Conservation (phyloP, 352 stramenopile genomes). For the Phytophthora sp. region DNA sequence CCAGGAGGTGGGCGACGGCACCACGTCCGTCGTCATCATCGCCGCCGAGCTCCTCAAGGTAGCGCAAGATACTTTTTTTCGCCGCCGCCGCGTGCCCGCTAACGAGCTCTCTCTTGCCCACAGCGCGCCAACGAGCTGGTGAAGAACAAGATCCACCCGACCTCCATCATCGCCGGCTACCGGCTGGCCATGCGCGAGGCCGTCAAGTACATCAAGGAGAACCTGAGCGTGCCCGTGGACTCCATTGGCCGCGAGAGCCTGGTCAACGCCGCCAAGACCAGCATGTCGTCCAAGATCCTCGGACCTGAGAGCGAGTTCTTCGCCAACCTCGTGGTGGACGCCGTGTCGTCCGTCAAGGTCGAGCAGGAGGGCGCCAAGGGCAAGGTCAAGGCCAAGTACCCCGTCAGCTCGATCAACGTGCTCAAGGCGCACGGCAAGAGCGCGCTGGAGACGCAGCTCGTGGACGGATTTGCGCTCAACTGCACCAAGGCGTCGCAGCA, state of each 20-base stretch:
- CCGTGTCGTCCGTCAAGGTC: conserved; percentile 96
- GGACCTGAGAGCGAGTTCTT: conserved; percentile 98
- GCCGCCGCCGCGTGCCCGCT: background rate
- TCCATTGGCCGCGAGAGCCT: conserved; percentile 95
- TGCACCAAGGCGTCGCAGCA: conserved; percentile 96
- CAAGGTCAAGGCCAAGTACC: conserved; percentile 93
- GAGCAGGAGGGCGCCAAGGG: conserved; percentile 86
- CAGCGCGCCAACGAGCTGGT: conserved; percentile 97
- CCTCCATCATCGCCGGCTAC: conserved; percentile 99
- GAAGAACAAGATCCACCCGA: conserved; percentile 99
- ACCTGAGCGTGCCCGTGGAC: conserved; percentile 96
- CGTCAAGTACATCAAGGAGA: conserved; percentile 99
- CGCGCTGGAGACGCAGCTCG: conserved; percentile 89
- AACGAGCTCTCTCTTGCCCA: background rate
- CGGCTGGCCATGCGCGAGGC: conserved; percentile 98
- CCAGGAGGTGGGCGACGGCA: conserved; percentile 99
- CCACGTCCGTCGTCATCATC: conserved; percentile 99
- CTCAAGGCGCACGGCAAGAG: conserved; percentile 96
- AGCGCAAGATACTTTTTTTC: conserved; percentile 22
- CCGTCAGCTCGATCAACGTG: conserved; percentile 98
- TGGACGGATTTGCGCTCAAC: conserved; percentile 98
- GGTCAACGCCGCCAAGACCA: conserved; percentile 98
- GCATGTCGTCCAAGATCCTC: conserved; percentile 99
- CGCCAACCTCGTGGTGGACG: conserved; percentile 97
- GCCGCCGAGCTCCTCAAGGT: conserved; percentile 97